Conservation (phyloP, 768 basidiomycete species). For the Dacryopinax spathularia region DNA sequence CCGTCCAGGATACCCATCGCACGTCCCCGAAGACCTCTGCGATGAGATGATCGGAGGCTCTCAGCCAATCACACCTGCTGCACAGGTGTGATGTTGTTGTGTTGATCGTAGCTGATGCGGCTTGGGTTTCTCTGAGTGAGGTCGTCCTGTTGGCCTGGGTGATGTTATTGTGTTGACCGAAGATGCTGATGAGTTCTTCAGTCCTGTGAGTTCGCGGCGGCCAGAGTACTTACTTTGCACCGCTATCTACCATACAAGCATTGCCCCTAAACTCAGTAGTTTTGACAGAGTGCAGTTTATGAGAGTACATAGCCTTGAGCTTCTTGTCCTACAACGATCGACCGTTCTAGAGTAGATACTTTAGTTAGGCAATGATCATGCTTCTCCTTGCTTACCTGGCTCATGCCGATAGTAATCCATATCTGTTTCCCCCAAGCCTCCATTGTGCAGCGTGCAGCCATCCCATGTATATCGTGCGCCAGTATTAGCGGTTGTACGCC, state of each 20-base stretch:
- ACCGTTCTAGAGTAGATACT: neutral
- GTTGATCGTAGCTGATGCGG: too few species aligned
- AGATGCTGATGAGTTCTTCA: too few species aligned
- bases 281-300: too few species aligned
- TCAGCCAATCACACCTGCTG: neutral
- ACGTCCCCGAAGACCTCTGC: neutral
- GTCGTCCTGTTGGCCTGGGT: too few species aligned
- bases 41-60: neutral
- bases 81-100: too few species aligned
- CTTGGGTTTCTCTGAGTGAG: too few species aligned
- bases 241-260: neutral
- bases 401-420: neutral
- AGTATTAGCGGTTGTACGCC: neutral
- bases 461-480: neutral
- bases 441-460: neutral
- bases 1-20: neutral
- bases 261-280: neutral
- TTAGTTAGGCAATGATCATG: neutral
- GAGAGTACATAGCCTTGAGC: neutral
- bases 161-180: too few species aligned
- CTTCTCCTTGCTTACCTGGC: neutral
- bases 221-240: too few species aligned
- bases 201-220: too few species aligned
- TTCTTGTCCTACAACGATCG: neutral
- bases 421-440: neutral